Evolutionary conservation across 2,329 filamentous ascomycete genomes (phyloP).

Genomic region (Ascochyta lentis): DNA sequence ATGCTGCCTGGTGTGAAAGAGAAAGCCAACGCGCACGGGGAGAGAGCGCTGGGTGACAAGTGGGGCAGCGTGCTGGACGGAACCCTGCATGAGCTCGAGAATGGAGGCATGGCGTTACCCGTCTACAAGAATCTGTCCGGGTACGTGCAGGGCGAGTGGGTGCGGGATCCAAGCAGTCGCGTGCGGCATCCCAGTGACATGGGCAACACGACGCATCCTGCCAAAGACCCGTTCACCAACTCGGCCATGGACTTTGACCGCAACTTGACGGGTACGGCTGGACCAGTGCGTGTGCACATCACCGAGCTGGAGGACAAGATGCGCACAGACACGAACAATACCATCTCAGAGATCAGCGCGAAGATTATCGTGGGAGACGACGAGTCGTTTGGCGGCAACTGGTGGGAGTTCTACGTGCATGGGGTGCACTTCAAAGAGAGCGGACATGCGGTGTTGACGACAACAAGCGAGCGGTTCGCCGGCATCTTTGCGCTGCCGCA

Average conservation of each 20-base stretch:
- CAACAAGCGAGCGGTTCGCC: constrained; percentile 86
- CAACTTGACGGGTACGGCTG: constrained; percentile 74
- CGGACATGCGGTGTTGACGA: constrained; percentile 81
- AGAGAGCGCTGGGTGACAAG: constrained; percentile 52
- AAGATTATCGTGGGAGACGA: constrained; percentile 76
- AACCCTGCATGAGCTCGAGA: constrained; percentile 37
- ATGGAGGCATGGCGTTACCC: constrained; percentile 53
- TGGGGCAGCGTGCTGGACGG: constrained; percentile 50
- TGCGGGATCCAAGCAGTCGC: constrained; percentile 60
- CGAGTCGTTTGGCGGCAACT: constrained; percentile 68
- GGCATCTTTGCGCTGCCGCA: constrained; percentile 91
- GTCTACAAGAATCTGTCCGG: constrained; percentile 84
- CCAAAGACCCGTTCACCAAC: constrained; percentile 70
- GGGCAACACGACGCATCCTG: constrained; percentile 63
- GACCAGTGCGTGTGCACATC: constrained; percentile 74
- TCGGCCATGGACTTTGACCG: constrained; percentile 67
- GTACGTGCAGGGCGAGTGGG: constrained; percentile 77
- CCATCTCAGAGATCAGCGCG: constrained; percentile 72
- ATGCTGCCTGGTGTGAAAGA: constrained; percentile 71
- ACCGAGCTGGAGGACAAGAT: constrained; percentile 58
- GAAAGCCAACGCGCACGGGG: constrained; percentile 54
- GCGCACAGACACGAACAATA: constrained; percentile 42
- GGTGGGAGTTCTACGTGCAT: constrained; percentile 79
- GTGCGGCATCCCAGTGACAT: constrained; percentile 55
- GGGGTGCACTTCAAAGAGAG: constrained; percentile 86